Evolutionary conservation across 306 rosid species (phyloP), one percentile per base, ranked within the genome.

Genomic region (Begonia peltatifolia): DNA sequence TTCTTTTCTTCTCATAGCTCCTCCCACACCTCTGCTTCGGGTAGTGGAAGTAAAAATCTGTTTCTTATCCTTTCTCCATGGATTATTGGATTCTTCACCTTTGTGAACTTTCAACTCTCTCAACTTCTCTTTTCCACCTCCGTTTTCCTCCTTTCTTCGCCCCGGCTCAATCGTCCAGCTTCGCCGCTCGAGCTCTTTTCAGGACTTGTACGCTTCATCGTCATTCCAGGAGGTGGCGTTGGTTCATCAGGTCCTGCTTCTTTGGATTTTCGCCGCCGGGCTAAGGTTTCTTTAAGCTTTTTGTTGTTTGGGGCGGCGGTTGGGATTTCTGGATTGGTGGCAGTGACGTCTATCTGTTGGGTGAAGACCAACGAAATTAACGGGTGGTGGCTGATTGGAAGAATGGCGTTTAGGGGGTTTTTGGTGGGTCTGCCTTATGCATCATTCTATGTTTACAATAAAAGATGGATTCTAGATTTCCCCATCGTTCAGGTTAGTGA

Each of bases 401-500:
- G 70, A 66, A 54, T 74, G 12, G 83, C 80, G 55, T 62, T 75
- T 13, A 76, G 75, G 64, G 94, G 96, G 53, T 70, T 77, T 41
- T 53, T 63, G 6, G 59, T 77, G 68, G 94, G 94, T 57, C 64
- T 67, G 10, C 53, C 83, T n/a, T 92, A 70, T 61, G 96, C 86
- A 1, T 53, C 65, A 60, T 77, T 73, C 59, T 92, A 76, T 57
- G 75, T 83, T 52, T 83, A 73, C 41, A 77, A 66, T 35, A 81
- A 84, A 12, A 65, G 94, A 38, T 92, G 96, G 96, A 74, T 83
- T 67, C 59, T 92, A 66, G 77, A 64, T 42, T 92, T 92, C 42
- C 99, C 99, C 57, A 86, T 92, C 63, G 74, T 86, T 56, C 99
- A 92, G 99, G 97, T 82, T 1, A 30, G 8, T 30, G 3, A 30